These are phyloP conservation scores for Kluyveromyces wickerhamii DNA, from an alignment of 805 yeast species.

Conservation along the genomic window DNA sequence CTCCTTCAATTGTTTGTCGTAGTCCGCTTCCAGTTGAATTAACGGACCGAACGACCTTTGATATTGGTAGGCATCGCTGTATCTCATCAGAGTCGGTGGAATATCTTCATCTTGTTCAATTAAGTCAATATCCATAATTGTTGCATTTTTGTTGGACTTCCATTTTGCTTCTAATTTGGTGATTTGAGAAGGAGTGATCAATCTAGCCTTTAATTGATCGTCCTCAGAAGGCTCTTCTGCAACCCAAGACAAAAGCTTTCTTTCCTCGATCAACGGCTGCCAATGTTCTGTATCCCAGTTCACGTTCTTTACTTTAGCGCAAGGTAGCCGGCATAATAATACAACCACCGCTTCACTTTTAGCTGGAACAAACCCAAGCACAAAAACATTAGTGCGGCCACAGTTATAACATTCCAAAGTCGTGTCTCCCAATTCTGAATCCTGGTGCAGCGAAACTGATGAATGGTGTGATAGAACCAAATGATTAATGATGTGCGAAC, in stretches of 20 bases:
- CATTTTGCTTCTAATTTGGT: slow-evolving; percentile 70
- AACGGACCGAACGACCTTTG: slow-evolving; percentile 81
- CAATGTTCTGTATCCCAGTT: slow-evolving; percentile 86
- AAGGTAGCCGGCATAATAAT: slow-evolving; percentile 78
- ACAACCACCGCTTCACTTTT: slow-evolving; percentile 82
- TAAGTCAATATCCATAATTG: slow-evolving; percentile 55
- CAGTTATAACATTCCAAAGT: slow-evolving; percentile 85
- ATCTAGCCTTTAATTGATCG: slow-evolving; percentile 45
- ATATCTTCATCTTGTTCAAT: slow-evolving; percentile 50
- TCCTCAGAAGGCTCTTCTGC: slow-evolving; percentile 63
- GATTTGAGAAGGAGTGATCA: slow-evolving; percentile 58
- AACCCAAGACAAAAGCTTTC: slow-evolving; percentile 76
- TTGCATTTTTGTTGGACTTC: slow-evolving; percentile 65
- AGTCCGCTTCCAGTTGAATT: slow-evolving; percentile 73
- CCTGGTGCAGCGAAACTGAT: slow-evolving; percentile 64
- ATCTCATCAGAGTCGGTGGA: slow-evolving; percentile 65
- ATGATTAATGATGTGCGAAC: slow-evolving; percentile 83
- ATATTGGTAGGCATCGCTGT: slow-evolving; percentile 76
- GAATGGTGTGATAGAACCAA: slow-evolving; percentile 74
- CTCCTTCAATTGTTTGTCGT: slow-evolving; percentile 66
- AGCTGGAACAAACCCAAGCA: slow-evolving; percentile 81
- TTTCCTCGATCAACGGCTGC: slow-evolving; percentile 77
- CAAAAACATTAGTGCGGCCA: slow-evolving; percentile 72
- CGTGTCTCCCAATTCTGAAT: slow-evolving; percentile 81
- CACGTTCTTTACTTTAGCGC: slow-evolving; percentile 65